These are phyloP conservation scores for Beauveria asiatica DNA, from an alignment of 2,329 filamentous ascomycete species.

Conservation along the genomic window DNA sequence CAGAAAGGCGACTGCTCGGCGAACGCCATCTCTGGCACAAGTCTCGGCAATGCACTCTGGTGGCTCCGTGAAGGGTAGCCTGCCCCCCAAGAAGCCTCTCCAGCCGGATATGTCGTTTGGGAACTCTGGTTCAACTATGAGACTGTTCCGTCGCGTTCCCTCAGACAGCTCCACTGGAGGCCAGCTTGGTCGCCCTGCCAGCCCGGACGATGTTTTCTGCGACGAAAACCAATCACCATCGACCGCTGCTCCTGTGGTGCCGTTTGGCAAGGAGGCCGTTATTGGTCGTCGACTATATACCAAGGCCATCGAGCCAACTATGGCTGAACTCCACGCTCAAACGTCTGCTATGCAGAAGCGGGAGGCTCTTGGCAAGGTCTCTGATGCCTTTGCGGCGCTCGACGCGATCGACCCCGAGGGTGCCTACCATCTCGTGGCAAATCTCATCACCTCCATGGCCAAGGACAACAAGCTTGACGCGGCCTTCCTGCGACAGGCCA, in stretches of 20 bases:
- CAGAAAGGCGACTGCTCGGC: constrained; percentile 48
- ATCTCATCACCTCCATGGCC: constrained; percentile 65
- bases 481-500: constrained; percentile 35
- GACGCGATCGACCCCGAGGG: constrained; percentile 87
- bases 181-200: constrained; percentile 26
- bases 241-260: constrained; percentile 38
- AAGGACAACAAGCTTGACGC: constrained; percentile 57
- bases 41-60: constrained; percentile 20
- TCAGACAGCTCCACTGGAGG: constrained; percentile 54
- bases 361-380: constrained; percentile 73
- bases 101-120: constrained; percentile 89
- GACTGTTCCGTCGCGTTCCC: constrained; percentile 77
- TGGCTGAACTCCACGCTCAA: constrained; percentile 81
- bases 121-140: constrained; percentile 84
- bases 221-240: constrained; percentile 58
- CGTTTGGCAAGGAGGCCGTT: constrained; percentile 69
- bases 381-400: constrained; percentile 76
- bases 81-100: constrained; percentile 63
- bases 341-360: constrained; percentile 60
- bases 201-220: constrained; percentile 34
- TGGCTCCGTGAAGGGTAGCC: constrained; percentile 34
- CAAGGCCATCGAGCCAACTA: constrained; percentile 71
- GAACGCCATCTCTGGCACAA: constrained; percentile 36
- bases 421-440: constrained; percentile 73
- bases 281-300: constrained; percentile 75